These are phyloP conservation scores for Neonectria sp. DNA, from an alignment of 2,329 filamentous ascomycete species.

Conservation along the genomic window DNA sequence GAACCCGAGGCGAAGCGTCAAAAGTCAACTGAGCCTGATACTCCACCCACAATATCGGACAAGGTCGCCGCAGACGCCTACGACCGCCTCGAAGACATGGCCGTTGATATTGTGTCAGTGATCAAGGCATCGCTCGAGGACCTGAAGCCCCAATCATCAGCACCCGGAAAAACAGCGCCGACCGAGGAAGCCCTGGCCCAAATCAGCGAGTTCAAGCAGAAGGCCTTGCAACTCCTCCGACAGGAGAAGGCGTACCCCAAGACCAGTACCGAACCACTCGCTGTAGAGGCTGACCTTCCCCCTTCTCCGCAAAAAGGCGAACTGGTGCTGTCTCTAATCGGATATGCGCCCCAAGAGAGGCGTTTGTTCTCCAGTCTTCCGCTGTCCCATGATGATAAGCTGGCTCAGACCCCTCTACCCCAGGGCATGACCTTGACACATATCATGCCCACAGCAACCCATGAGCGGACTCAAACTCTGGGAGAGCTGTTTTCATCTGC, in stretches of 20 bases:
- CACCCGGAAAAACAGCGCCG: constrained; percentile 45
- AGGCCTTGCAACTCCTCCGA: constrained; percentile 73
- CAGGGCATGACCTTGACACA: constrained; percentile 74
- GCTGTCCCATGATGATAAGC: constrained; percentile 48
- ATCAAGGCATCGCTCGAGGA: constrained; percentile 65
- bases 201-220: constrained; percentile 72
- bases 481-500: constrained; percentile 83
- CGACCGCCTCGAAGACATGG: constrained; percentile 75
- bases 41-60: constrained; percentile 64
- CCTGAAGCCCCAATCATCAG: constrained; percentile 55
- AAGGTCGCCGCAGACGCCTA: constrained; percentile 69
- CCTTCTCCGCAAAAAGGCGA: constrained; percentile 60
- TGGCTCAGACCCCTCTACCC: constrained; percentile 71
- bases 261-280: constrained; percentile 55
- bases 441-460: constrained; percentile 52
- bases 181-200: constrained; percentile 58
- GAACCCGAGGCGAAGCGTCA: constrained; percentile 74
- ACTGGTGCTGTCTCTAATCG: constrained; percentile 81
- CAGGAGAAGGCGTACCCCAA: constrained; percentile 71
- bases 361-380: constrained; percentile 90
- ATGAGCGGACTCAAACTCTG: constrained; percentile 73
- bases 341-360: constrained; percentile 80
- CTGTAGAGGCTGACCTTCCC: constrained; percentile 57
- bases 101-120: constrained; percentile 68
- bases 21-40: constrained; percentile 64